A percentile compares a stretch with the other conserved stretches of the same genome.
These are phyloP conservation scores for Daldinia sp. DNA, from an alignment of 2,329 filamentous ascomycete species.

Conservation along the genomic window DNA sequence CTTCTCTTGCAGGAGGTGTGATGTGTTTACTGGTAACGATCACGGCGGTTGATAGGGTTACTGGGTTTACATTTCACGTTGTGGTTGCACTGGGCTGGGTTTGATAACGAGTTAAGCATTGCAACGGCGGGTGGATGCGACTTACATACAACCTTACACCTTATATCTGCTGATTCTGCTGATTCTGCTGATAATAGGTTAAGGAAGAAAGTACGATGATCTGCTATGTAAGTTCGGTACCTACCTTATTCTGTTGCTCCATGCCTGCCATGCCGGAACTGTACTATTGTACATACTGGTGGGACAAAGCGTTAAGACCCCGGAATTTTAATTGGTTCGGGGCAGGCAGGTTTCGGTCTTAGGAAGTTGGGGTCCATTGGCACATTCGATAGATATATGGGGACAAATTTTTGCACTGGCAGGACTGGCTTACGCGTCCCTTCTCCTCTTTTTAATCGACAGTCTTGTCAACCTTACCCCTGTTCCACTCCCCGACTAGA, in stretches of 20 bases:
- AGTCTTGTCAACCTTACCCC: constrained; percentile 38
- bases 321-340: constrained; percentile 25
- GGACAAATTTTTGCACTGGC: constrained; percentile 37
- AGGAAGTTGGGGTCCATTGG: constrained; percentile 27
- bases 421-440: constrained; percentile 50
- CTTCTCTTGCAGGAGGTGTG: not conserved
- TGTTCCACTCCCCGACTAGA: constrained; percentile 32
- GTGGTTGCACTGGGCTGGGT: no score
- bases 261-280: no score
- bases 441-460: constrained; percentile 41
- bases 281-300: not conserved
- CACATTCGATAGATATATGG: constrained; percentile 16
- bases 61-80: no score
- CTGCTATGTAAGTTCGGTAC: no score
- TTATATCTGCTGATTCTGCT: no score
- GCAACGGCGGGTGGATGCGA: no score
- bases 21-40: not conserved
- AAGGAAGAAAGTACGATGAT: no score
- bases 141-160: no score
- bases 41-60: not conserved
- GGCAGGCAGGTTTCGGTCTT: constrained; percentile 26
- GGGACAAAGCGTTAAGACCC: not conserved
- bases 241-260: no score
- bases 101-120: no score
- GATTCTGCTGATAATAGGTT: no score